Evolutionary conservation across 1,284 basidiomycete genomes (phyloP).

Genomic region (Heterobasidion parviporum): DNA sequence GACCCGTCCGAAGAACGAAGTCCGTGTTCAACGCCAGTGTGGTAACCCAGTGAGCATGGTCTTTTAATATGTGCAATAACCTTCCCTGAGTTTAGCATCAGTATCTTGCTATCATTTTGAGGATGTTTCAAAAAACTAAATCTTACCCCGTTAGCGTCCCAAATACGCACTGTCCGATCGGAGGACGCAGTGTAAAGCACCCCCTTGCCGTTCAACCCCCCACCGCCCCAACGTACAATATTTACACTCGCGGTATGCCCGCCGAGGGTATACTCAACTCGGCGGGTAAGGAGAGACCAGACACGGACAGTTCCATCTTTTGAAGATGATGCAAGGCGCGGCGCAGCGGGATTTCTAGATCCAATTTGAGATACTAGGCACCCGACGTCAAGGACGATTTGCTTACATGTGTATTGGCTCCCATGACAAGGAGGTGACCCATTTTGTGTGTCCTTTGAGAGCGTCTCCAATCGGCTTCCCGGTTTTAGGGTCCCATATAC

Average conservation of each 20-base stretch:
- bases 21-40: slow-evolving; percentile 95
- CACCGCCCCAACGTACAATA: slow-evolving; percentile 92
- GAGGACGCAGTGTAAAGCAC: slow-evolving; percentile 92
- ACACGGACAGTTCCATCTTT: slow-evolving; percentile 95
- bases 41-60: slow-evolving; percentile 99
- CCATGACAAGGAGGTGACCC: slow-evolving; percentile 96
- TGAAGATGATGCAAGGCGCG: slow-evolving; percentile 90
- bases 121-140: neutral
- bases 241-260: slow-evolving; percentile 95
- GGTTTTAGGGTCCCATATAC: slow-evolving; percentile 87
- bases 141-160: slow-evolving; percentile 77
- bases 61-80: slow-evolving; percentile 71
- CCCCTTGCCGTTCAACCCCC: slow-evolving; percentile 55
- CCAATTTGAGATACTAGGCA: slow-evolving; percentile 2
- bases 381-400: neutral
- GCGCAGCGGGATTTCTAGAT: slow-evolving; percentile 57
- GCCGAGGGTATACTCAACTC: slow-evolving; percentile 81
- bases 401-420: slow-evolving; percentile 86
- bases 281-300: slow-evolving; percentile 76
- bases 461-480: slow-evolving; percentile 82
- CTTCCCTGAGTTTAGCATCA: slow-evolving; percentile 38
- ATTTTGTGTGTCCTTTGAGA: slow-evolving; percentile 90
- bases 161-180: slow-evolving; percentile 90
- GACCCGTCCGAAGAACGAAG: slow-evolving; percentile 90
- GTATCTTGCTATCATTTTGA: neutral